phyloP scores from a whole-genome alignment of 2,329 filamentous ascomycete genomes.

The Hypoxylon sp. region DNA sequence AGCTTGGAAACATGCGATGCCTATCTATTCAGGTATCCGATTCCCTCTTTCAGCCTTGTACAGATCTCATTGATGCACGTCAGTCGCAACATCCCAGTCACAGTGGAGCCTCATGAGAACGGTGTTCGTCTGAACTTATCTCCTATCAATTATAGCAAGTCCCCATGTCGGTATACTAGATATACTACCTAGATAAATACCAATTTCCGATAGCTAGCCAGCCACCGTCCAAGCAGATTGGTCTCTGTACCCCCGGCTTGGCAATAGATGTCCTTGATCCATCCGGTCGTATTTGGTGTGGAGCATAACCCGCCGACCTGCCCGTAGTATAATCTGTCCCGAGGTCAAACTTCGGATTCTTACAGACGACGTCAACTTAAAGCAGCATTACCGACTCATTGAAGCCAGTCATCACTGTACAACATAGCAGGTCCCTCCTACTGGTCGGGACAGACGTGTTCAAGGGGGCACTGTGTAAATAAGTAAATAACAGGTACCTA shows the following conservation, averaged over 20 bases:
- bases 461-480: slow-evolving; percentile 17
- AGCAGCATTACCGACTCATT: slow-evolving; percentile 4
- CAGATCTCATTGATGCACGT: slow-evolving; percentile 53
- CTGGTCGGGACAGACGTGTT: slow-evolving; percentile 26
- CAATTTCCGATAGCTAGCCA: slow-evolving; percentile 19
- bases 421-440: slow-evolving; percentile 31
- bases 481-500: no score
- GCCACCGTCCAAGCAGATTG: slow-evolving; percentile 25
- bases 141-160: slow-evolving; percentile 32
- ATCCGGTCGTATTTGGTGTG: slow-evolving; percentile 24
- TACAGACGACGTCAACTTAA: slow-evolving; percentile 12
- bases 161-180: slow-evolving; percentile 28
- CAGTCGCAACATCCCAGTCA: slow-evolving; percentile 47
- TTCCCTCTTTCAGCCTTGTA: slow-evolving; percentile 55
- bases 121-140: slow-evolving; percentile 46
- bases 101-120: slow-evolving; percentile 46
- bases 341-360: slow-evolving; percentile 18
- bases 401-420: slow-evolving; percentile 34
- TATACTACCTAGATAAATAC: background rate
- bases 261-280: slow-evolving; percentile 21
- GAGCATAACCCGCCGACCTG: slow-evolving; percentile 22
- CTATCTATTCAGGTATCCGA: slow-evolving; percentile 44
- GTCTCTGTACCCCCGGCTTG: slow-evolving; percentile 28
- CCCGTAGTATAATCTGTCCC: slow-evolving; percentile 19
- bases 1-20: slow-evolving; percentile 43